phyloP scores from a whole-genome alignment of 164 flowering plant genomes.

The Vitis riparia region DNA sequence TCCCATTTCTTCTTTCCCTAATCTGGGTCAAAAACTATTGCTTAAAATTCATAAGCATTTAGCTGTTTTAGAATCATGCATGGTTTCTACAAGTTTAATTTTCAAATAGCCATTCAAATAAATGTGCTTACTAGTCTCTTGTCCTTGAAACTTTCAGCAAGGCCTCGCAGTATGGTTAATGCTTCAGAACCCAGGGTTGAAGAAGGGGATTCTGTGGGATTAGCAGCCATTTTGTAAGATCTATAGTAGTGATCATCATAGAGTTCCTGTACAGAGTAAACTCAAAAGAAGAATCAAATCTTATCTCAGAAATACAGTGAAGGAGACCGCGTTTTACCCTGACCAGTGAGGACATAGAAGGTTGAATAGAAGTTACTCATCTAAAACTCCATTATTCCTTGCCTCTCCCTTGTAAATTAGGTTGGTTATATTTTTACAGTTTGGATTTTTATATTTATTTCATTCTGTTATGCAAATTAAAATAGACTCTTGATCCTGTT shows the following conservation, averaged over 20 bases:
- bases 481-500: too few species aligned
- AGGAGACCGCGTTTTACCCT: background rate
- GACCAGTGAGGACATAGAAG: background rate
- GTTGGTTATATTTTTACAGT: too few species aligned
- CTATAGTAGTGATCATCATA: background rate
- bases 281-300: background rate
- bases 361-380: too few species aligned
- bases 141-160: constrained; percentile 38
- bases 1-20: background rate
- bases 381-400: too few species aligned
- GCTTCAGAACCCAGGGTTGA: constrained; percentile 42
- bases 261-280: constrained; percentile 30
- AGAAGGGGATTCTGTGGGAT: constrained; percentile 66
- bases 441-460: too few species aligned
- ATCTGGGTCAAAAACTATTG: background rate
- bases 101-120: background rate
- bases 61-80: background rate
- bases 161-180: constrained; percentile 40
- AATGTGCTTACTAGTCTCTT: background rate
- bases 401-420: too few species aligned
- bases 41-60: background rate
- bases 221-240: constrained; percentile 62
- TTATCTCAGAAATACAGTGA: background rate
- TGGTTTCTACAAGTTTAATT: too few species aligned
- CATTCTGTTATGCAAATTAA: too few species aligned